Conservation (phyloP, 805 yeast genomes). For the Lachancea fermentati region DNA sequence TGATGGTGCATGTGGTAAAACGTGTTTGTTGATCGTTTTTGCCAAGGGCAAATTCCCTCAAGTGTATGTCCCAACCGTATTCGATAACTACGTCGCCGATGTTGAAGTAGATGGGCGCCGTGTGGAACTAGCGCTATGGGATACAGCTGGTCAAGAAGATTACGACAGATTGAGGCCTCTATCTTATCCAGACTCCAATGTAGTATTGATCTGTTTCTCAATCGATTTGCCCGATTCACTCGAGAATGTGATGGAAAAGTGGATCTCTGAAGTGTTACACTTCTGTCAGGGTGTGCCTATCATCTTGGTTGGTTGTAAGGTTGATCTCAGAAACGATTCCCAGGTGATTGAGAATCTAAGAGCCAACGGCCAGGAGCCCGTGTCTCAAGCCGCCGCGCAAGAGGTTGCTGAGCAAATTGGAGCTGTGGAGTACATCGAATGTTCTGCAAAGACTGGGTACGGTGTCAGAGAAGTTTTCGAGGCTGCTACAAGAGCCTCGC, state of each 20-base stretch:
- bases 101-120: conserved; percentile 86
- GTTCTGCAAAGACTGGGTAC: conserved; percentile 86
- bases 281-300: conserved; percentile 93
- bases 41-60: conserved; percentile 89
- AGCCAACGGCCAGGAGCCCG: conserved; percentile 31
- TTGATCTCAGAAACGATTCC: conserved; percentile 79
- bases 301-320: conserved; percentile 86
- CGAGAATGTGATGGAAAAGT: conserved; percentile 89
- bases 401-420: conserved; percentile 69
- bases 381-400: conserved; percentile 46
- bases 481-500: conserved; percentile 79
- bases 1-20: conserved; percentile 96
- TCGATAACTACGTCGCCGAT: conserved; percentile 95
- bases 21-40: conserved; percentile 80
- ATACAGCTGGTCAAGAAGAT: conserved; percentile 98
- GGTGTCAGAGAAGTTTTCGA: conserved; percentile 92
- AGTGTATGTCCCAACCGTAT: conserved; percentile 91
- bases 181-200: conserved; percentile 88
- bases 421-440: conserved; percentile 74
- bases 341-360: conserved; percentile 67
- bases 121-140: conserved; percentile 92
- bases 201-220: conserved; percentile 83
- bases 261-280: conserved; percentile 90
- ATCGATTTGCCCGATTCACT: conserved; percentile 87
- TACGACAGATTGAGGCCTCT: conserved; percentile 89